Evolutionary conservation across 139 green algal species (phyloP), one percentile per base, ranked within the genome.

Genomic region (Tetradesmus lagerheimii): DNA sequence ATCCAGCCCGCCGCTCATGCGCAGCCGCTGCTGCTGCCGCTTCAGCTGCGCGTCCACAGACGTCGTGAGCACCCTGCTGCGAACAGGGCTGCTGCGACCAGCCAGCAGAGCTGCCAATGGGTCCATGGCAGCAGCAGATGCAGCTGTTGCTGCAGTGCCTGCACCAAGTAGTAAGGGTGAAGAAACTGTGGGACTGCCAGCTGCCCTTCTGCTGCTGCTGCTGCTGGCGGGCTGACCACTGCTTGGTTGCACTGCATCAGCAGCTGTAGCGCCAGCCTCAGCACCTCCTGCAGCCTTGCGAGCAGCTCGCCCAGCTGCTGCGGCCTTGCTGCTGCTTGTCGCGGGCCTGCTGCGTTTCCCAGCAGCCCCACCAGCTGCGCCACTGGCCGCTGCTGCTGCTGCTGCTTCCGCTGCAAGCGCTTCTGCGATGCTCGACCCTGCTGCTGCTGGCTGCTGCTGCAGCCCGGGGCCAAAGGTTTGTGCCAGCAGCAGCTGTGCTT

Each of bases 21-120:
- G 57, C 80, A 74, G n/a, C 47, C 62, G 43, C 80, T 86, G 45
- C 80, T 86, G 80, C 81, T 77, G 81, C 81, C 41, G 84, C 53
- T 82, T 81, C 6, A 37, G 37, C 66, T 83, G 84, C 84, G 80
- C 62, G 27, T 88, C 64, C 8, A 37, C 34, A 29, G 67, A 80
- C 1, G 84, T 66, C 16, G 29, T 41, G n/a, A 89, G 37, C 27
- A 89, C 31, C 41, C 38, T 89, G 18, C 15, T 34, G 27, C 84
- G 29, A 4, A 82, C 66, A 35, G 84, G 84, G 23, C 66, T 83
- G 3, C 35, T 35, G 4, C 39, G 62, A 4, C 64, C 83, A 31
- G 35, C 62, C 34, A 88, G 20, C 62, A 80, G 35, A 5, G 29
- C 37, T 29, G 39, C 8, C 45, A 89, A 2, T 20, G 84, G 34